Evolutionary conservation across 805 yeast species (phyloP).

Genomic region (Alloascoidea africana): DNA sequence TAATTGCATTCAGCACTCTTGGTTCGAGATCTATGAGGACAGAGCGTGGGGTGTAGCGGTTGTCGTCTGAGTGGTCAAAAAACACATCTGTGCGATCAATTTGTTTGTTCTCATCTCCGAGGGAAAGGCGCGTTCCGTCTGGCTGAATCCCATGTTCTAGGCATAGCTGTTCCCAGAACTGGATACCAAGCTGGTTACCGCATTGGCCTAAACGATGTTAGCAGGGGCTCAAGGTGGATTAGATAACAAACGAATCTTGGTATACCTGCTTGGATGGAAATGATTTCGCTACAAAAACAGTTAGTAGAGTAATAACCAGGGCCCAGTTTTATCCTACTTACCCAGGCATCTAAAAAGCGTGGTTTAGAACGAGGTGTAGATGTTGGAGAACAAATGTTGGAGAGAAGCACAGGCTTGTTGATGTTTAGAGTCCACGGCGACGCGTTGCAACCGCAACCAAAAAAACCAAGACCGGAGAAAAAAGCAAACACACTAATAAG

Average conservation of each 20-base stretch:
- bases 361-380: not conserved
- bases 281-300: constrained; percentile 10
- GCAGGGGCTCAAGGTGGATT: not conserved
- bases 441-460: not conserved
- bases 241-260: not conserved
- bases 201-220: constrained; percentile 60
- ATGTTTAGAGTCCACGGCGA: not conserved
- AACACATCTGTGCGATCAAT: constrained; percentile 75
- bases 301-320: not conserved
- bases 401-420: not conserved
- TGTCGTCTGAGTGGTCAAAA: constrained; percentile 60
- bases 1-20: constrained; percentile 57
- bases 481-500: no score
- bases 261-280: constrained; percentile 13
- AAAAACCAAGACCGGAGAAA: no score
- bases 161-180: constrained; percentile 85
- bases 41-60: constrained; percentile 80
- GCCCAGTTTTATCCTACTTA: no score
- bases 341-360: not conserved
- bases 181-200: constrained; percentile 90
- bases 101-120: constrained; percentile 15
- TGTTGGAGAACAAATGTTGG: not conserved
- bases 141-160: constrained; percentile 70
- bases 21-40: constrained; percentile 83
- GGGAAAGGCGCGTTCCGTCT: constrained; percentile 38